Conservation (phyloP, 2,329 filamentous ascomycete genomes). For the Pseudocercospora fuligena region DNA sequence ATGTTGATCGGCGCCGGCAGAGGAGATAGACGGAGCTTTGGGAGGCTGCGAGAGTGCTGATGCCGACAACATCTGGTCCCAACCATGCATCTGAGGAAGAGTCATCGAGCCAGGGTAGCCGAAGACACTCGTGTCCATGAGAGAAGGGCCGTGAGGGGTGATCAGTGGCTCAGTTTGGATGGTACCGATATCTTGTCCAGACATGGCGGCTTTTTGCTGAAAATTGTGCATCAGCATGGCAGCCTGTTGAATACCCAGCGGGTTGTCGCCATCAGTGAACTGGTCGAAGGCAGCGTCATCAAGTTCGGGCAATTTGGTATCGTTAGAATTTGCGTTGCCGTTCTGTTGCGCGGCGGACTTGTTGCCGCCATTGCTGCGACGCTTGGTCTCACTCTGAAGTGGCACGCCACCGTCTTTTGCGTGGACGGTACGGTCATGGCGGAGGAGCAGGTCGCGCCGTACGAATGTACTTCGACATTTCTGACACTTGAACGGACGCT, state of each 20-base stretch:
- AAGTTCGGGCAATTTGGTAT: constrained; percentile 74
- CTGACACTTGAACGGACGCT: constrained; percentile 96
- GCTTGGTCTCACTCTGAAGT: constrained; percentile 91
- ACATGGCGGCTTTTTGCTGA: constrained; percentile 87
- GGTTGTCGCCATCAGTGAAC: constrained; percentile 87
- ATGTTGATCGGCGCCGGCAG: constrained; percentile 44
- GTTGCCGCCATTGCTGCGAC: constrained; percentile 56
- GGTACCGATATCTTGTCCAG: constrained; percentile 62
- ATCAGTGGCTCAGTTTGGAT: constrained; percentile 68
- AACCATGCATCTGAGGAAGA: constrained; percentile 78
- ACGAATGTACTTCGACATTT: constrained; percentile 99
- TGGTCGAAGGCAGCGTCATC: constrained; percentile 88
- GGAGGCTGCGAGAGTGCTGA: constrained; percentile 67
- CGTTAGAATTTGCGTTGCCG: constrained; percentile 58
- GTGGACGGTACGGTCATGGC: constrained; percentile 97
- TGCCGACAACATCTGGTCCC: constrained; percentile 80
- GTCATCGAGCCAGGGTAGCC: constrained; percentile 70
- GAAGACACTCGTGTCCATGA: constrained; percentile 79
- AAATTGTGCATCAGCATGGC: constrained; percentile 99
- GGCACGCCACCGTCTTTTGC: constrained; percentile 96
- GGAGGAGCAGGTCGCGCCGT: constrained; percentile 90
- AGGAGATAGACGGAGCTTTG: constrained; percentile 75
- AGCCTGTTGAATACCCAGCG: constrained; percentile 95
- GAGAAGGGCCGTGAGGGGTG: constrained; percentile 70
- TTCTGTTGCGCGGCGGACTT: constrained; percentile 24